These are phyloP conservation scores for Aureobasidium sp. DNA, from an alignment of 2,329 filamentous ascomycete species.

Conservation along the genomic window DNA sequence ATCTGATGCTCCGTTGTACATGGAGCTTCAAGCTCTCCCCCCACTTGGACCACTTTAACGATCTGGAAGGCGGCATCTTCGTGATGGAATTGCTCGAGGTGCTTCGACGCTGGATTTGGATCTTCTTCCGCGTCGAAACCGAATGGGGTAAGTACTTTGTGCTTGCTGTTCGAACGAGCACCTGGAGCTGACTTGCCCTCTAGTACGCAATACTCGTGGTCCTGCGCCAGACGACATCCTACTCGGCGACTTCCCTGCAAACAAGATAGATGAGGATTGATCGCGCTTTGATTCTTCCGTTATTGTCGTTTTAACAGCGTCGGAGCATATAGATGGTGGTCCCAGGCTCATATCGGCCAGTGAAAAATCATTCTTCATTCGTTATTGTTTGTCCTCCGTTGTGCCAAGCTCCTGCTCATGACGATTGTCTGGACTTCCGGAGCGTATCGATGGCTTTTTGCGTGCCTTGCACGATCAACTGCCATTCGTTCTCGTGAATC, in stretches of 20 bases:
- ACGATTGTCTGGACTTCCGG: slow-evolving; percentile 19
- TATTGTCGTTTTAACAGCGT: slow-evolving; percentile 5
- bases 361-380: neutral
- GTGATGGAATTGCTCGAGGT: slow-evolving; percentile 81
- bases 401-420: slow-evolving; percentile 15
- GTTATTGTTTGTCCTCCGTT: neutral
- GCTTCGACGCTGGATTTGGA: slow-evolving; percentile 86
- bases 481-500: slow-evolving; percentile 71
- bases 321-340: slow-evolving; percentile 9
- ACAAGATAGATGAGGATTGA: slow-evolving; percentile 56
- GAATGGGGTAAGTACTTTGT: slow-evolving; percentile 54
- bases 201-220: slow-evolving; percentile 47
- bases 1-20: slow-evolving; percentile 75
- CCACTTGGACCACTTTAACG: slow-evolving; percentile 72
- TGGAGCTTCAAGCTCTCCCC: slow-evolving; percentile 85
- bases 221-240: slow-evolving; percentile 62
- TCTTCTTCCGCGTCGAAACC: slow-evolving; percentile 90
- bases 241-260: slow-evolving; percentile 58
- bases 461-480: slow-evolving; percentile 69
- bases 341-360: neutral
- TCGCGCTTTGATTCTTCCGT: neutral
- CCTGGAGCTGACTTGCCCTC: slow-evolving; percentile 15
- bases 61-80: slow-evolving; percentile 84
- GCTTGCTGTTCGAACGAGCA: neutral
- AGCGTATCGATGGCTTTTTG: slow-evolving; percentile 39